phyloP scores from a whole-genome alignment of 192 early-diverging fungal genomes.

The Coemansia sp. region DNA sequence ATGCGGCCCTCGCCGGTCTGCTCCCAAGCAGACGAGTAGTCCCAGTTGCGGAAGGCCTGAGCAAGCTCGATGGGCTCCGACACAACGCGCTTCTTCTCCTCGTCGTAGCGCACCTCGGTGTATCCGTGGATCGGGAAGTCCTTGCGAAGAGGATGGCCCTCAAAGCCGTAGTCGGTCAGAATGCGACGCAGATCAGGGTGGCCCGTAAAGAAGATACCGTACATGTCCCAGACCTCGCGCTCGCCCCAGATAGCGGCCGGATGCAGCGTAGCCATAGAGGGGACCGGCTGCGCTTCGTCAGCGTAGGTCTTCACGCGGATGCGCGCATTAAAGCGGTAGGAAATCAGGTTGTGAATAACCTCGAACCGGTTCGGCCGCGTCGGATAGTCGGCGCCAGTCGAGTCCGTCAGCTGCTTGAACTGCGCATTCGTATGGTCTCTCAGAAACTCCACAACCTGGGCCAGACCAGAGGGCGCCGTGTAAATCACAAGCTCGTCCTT shows the following conservation, averaged over 20 bases:
- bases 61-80: slow-evolving; percentile 93
- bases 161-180: slow-evolving; percentile 98
- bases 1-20: slow-evolving; percentile 65
- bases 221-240: slow-evolving; percentile 99
- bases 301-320: slow-evolving; percentile 98
- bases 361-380: slow-evolving; percentile 91
- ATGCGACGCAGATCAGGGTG: slow-evolving; percentile 97
- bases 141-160: slow-evolving; percentile 92
- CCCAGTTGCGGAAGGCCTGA: slow-evolving; percentile 95
- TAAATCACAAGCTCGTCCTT: slow-evolving; percentile 97
- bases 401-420: slow-evolving; percentile 89
- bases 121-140: slow-evolving; percentile 99
- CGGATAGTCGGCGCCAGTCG: slow-evolving; percentile 91
- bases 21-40: slow-evolving; percentile 94
- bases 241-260: slow-evolving; percentile 95
- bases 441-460: slow-evolving; percentile 82
- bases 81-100: slow-evolving; percentile 96
- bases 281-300: slow-evolving; percentile 86
- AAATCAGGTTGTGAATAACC: slow-evolving; percentile 91
- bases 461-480: slow-evolving; percentile 76
- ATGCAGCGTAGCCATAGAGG: slow-evolving; percentile 77
- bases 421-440: slow-evolving; percentile 89
- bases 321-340: slow-evolving; percentile 82
- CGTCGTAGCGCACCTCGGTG: slow-evolving; percentile 97
- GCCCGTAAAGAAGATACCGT: slow-evolving; percentile 90